A percentile compares a stretch with the other conserved stretches of the same genome.
phyloP scores from a whole-genome alignment of 306 rosid species.

The Glycine latifolia region DNA sequence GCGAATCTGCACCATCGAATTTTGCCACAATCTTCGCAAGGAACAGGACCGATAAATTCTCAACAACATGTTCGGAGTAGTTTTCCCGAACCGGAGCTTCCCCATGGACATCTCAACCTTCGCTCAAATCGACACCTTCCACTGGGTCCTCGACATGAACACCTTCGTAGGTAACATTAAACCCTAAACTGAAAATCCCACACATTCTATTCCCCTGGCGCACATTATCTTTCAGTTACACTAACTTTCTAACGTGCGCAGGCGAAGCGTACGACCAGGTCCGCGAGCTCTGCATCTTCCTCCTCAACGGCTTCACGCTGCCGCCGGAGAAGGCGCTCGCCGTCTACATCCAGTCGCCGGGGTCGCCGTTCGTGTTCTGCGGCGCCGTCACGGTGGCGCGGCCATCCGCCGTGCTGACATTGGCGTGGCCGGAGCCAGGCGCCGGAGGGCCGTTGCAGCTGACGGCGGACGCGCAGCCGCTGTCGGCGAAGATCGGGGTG shows the following conservation, averaged over 20 bases:
- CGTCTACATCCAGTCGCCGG: slow-evolving; percentile 88
- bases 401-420: slow-evolving; percentile 78
- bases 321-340: slow-evolving; percentile 94
- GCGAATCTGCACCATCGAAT: neutral
- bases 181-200: neutral
- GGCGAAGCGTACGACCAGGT: slow-evolving; percentile 87
- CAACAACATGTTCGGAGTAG: slow-evolving; percentile 79
- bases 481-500: slow-evolving; percentile 91
- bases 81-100: slow-evolving; percentile 91
- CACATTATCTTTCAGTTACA: neutral
- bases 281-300: slow-evolving; percentile 83
- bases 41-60: neutral
- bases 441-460: slow-evolving; percentile 60
- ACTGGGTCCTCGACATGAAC: slow-evolving; percentile 95
- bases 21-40: neutral
- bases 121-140: slow-evolving; percentile 89
- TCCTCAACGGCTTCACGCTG: slow-evolving; percentile 77
- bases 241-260: slow-evolving; percentile 46
- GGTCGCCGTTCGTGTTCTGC: slow-evolving; percentile 77
- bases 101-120: slow-evolving; percentile 92
- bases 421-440: slow-evolving; percentile 85
- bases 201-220: neutral
- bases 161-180: slow-evolving; percentile 70
- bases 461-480: slow-evolving; percentile 64
- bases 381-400: slow-evolving; percentile 82